Evolutionary conservation across 2,329 filamentous ascomycete genomes (phyloP).

Genomic region (Cryphonectria parasitica): DNA sequence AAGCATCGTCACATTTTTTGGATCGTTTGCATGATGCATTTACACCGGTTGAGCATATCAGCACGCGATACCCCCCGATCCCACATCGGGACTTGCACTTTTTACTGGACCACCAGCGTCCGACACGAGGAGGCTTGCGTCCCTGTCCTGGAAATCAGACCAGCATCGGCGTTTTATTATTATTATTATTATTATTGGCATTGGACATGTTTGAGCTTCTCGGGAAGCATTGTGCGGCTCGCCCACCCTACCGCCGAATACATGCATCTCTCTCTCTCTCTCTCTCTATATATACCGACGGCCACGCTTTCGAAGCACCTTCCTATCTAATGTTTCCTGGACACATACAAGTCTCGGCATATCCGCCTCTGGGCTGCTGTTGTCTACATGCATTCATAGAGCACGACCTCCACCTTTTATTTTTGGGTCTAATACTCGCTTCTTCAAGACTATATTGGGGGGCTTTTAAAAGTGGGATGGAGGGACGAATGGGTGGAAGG

Average conservation of each 20-base stretch:
- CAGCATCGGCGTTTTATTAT: constrained; percentile 26
- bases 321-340: constrained; percentile 20
- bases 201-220: constrained; percentile 18
- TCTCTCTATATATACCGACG: constrained; percentile 22
- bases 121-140: background rate
- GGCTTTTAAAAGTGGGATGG: constrained; percentile 12
- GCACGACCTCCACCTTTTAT: background rate
- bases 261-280: no score
- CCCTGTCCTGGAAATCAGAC: constrained; percentile 11
- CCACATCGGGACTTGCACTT: background rate
- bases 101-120: constrained; percentile 19
- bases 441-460: constrained; percentile 17
- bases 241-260: background rate
- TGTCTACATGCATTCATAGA: constrained; percentile 20
- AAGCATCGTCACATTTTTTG: background rate
- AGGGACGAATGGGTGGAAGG: background rate
- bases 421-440: constrained; percentile 18
- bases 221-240: constrained; percentile 17
- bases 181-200: constrained; percentile 16
- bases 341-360: constrained; percentile 3
- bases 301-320: constrained; percentile 2
- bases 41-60: constrained; percentile 24
- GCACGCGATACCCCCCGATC: constrained; percentile 13
- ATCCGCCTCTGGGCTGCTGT: constrained; percentile 15
- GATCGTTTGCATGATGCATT: constrained; percentile 27